Evolutionary conservation across 106 monocot genomes (phyloP).

Genomic region (Dendrobium officinale): DNA sequence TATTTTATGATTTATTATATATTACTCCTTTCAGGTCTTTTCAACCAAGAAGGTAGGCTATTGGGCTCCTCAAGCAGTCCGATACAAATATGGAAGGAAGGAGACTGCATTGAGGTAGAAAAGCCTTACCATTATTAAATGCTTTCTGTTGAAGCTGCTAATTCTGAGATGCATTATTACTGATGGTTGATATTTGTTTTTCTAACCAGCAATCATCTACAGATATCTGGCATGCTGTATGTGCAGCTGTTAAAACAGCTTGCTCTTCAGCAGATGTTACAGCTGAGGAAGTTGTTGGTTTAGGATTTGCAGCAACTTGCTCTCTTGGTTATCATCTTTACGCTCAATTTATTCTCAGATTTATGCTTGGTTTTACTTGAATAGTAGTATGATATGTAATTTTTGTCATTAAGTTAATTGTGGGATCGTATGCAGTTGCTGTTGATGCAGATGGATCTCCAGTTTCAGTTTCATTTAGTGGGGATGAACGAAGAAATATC

Average conservation of each 20-base stretch:
- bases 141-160: background rate
- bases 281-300: slow-evolving; percentile 56
- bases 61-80: slow-evolving; percentile 78
- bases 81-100: slow-evolving; percentile 98
- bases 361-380: background rate
- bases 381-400: background rate
- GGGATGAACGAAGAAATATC: slow-evolving; percentile 87
- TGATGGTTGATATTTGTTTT: slow-evolving; percentile 7
- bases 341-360: background rate
- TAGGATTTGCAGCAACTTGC: slow-evolving; percentile 96
- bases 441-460: slow-evolving; percentile 92
- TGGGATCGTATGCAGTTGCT: slow-evolving; percentile 60
- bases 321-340: slow-evolving; percentile 66
- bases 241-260: slow-evolving; percentile 81
- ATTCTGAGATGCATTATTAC: background rate
- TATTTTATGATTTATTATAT: background rate
- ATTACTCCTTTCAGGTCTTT: slow-evolving; percentile 48
- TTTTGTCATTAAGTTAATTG: background rate
- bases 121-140: background rate
- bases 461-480: slow-evolving; percentile 87
- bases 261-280: slow-evolving; percentile 45
- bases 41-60: slow-evolving; percentile 60
- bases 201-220: slow-evolving; percentile 91
- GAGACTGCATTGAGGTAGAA: slow-evolving; percentile 76
- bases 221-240: slow-evolving; percentile 93